Conservation (phyloP, 2,329 filamentous ascomycete genomes). For the Whalleya microplaca region DNA sequence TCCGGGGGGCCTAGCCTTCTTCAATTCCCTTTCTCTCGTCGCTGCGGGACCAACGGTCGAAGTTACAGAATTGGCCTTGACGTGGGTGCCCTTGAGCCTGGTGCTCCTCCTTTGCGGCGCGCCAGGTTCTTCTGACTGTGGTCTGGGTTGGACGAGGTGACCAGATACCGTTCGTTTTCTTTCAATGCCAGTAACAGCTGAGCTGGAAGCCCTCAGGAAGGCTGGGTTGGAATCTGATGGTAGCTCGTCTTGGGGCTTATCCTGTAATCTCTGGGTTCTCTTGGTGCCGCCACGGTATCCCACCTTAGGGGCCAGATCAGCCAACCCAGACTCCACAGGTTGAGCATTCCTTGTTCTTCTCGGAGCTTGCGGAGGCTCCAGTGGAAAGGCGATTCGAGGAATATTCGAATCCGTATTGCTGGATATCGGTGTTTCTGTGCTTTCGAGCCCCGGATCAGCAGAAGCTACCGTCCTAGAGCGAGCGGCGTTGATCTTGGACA, state of each 20-base stretch:
- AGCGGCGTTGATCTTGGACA: constrained; percentile 58
- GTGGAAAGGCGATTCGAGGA: constrained; percentile 35
- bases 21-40: constrained; percentile 77
- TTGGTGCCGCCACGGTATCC: constrained; percentile 58
- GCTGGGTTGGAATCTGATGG: constrained; percentile 46
- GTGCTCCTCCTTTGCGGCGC: constrained; percentile 72
- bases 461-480: constrained; percentile 49
- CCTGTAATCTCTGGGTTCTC: constrained; percentile 37
- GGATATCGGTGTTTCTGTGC: constrained; percentile 66
- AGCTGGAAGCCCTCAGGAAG: constrained; percentile 43
- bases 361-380: constrained; percentile 57
- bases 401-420: constrained; percentile 45
- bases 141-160: constrained; percentile 62
- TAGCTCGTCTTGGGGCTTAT: constrained; percentile 46
- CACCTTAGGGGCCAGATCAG: constrained; percentile 67
- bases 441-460: constrained; percentile 52
- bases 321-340: constrained; percentile 51
- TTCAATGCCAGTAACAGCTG: constrained; percentile 55
- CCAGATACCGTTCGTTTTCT: constrained; percentile 94
- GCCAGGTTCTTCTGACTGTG: constrained; percentile 63
- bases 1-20: constrained; percentile 78
- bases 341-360: constrained; percentile 59
- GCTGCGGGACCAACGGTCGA: constrained; percentile 62
- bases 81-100: constrained; percentile 70
- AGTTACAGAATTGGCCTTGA: constrained; percentile 63